phyloP scores from a whole-genome alignment of 176 grass and related monocot genomes.

The Puccinellia tenuiflora region DNA sequence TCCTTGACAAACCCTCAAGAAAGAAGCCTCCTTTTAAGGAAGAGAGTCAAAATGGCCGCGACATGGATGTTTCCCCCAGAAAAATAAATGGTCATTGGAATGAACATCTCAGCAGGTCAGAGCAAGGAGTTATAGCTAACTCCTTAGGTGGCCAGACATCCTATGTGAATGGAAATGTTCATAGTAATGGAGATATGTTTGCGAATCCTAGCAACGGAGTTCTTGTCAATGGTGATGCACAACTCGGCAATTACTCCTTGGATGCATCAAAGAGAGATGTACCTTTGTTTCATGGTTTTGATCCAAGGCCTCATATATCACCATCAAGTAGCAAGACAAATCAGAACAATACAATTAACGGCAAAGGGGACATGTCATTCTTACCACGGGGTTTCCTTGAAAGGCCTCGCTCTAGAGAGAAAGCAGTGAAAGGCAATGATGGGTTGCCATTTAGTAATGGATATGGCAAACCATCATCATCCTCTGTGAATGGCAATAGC shows the following conservation, averaged over 20 bases:
- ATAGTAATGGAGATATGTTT: conserved; percentile 34
- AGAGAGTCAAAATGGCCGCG: conserved; percentile 17
- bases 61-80: conserved; percentile 13
- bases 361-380: conserved; percentile 37
- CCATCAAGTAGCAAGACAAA: conserved; percentile 21
- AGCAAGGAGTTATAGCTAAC: conserved; percentile 20
- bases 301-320: conserved; percentile 35
- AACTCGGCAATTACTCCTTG: conserved; percentile 1
- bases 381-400: conserved; percentile 30
- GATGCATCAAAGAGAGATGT: conserved; percentile 11
- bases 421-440: conserved; percentile 21
- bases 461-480: conserved; percentile 20
- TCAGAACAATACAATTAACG: conserved; percentile 11
- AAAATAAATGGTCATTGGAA: conserved; percentile 45
- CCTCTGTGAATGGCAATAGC: conserved; percentile 19
- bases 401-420: conserved; percentile 16
- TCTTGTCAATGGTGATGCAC: conserved; percentile 1
- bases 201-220: conserved; percentile 1
- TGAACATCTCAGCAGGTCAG: conserved; percentile 23
- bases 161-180: conserved; percentile 18
- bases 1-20: conserved; percentile 47
- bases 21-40: conserved; percentile 35
- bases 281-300: conserved; percentile 31
- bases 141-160: conserved; percentile 1
- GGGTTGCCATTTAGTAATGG: conserved; percentile 19